Evolutionary conservation across 2,329 filamentous ascomycete genomes (phyloP).

Genomic region (Graphilbum sp.): DNA sequence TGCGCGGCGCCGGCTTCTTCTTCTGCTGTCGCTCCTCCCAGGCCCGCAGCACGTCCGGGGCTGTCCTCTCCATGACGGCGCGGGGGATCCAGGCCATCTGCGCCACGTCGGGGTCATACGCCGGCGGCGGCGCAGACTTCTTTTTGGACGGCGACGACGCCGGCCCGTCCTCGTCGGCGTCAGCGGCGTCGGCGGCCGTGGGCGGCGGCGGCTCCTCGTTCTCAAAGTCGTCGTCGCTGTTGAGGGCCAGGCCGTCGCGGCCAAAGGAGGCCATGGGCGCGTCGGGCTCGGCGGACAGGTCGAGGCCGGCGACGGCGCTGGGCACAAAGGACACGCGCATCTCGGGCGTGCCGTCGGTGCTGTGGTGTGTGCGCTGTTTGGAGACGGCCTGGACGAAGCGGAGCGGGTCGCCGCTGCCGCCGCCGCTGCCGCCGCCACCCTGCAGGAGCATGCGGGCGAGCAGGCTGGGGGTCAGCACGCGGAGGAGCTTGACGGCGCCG

Average conservation of each 20-base stretch:
- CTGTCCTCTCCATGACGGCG: slow-evolving; percentile 44
- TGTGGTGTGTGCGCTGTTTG: slow-evolving; percentile 50
- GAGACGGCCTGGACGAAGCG: slow-evolving; percentile 50
- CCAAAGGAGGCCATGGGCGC: slow-evolving; percentile 24
- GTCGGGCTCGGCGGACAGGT: slow-evolving; percentile 51
- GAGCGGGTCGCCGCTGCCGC: not conserved
- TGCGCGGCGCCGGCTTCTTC: slow-evolving; percentile 2
- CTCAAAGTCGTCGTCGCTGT: slow-evolving; percentile 51
- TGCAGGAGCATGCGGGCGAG: slow-evolving; percentile 38
- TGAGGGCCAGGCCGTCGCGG: slow-evolving; percentile 40
- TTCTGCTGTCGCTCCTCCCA: slow-evolving; percentile 38
- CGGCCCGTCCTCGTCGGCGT: slow-evolving; percentile 9
- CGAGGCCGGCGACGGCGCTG: slow-evolving; percentile 57
- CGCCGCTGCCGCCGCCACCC: slow-evolving; percentile 5
- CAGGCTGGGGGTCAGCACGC: slow-evolving; percentile 61
- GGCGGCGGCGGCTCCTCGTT: slow-evolving; percentile 15
- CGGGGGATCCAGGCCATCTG: slow-evolving; percentile 56
- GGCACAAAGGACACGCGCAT: slow-evolving; percentile 67
- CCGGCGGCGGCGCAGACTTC: not conserved
- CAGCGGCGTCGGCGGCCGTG: slow-evolving; percentile 6
- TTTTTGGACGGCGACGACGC: not conserved
- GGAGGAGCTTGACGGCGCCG: slow-evolving; percentile 73
- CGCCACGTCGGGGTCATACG: slow-evolving; percentile 48
- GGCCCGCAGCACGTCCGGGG: slow-evolving; percentile 46
- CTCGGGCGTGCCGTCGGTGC: slow-evolving; percentile 61